Conservation (phyloP, 2,329 filamentous ascomycete genomes). For the Colletotrichum lentis region DNA sequence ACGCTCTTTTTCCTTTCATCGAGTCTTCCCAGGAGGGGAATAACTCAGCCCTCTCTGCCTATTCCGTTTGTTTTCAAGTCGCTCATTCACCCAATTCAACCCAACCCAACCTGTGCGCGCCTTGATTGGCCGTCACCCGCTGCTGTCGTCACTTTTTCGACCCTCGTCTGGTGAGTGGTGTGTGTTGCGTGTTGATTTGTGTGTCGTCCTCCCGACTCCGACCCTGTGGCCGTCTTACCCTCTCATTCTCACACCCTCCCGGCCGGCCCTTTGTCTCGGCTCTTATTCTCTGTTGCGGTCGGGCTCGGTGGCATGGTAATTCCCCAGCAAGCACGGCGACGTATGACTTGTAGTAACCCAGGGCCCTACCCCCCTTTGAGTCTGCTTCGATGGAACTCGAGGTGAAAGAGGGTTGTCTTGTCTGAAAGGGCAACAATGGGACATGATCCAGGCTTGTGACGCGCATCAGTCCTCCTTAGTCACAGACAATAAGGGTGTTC, state of each 20-base stretch:
- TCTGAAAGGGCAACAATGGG: conserved; percentile 24
- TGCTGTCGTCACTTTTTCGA: conserved; percentile 31
- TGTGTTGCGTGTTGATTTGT: conserved; percentile 5
- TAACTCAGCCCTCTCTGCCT: not conserved
- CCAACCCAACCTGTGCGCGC: conserved; percentile 1
- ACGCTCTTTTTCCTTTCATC: conserved; percentile 35
- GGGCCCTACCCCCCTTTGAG: not conserved
- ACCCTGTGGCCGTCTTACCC: conserved; percentile 25
- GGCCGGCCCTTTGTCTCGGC: conserved; percentile 35
- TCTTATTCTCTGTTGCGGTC: conserved; percentile 27
- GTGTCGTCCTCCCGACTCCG: conserved; percentile 5
- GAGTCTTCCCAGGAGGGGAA: conserved; percentile 25
- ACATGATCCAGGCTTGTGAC: conserved; percentile 37
- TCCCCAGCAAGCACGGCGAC: conserved; percentile 14
- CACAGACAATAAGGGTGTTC: conserved; percentile 24
- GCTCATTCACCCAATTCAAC: conserved; percentile 15
- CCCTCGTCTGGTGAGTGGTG: conserved; percentile 22
- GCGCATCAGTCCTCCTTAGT: conserved; percentile 24
- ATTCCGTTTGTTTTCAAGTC: conserved; percentile 21
- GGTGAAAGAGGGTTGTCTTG: conserved; percentile 21
- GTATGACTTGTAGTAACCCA: conserved; percentile 25
- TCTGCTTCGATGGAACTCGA: conserved; percentile 1
- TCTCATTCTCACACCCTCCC: conserved; percentile 23
- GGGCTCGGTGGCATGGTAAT: conserved; percentile 14
- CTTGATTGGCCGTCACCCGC: conserved; percentile 37